Evolutionary conservation across 1,284 basidiomycete species (phyloP).

Genomic region (Heterobasidion annosum): DNA sequence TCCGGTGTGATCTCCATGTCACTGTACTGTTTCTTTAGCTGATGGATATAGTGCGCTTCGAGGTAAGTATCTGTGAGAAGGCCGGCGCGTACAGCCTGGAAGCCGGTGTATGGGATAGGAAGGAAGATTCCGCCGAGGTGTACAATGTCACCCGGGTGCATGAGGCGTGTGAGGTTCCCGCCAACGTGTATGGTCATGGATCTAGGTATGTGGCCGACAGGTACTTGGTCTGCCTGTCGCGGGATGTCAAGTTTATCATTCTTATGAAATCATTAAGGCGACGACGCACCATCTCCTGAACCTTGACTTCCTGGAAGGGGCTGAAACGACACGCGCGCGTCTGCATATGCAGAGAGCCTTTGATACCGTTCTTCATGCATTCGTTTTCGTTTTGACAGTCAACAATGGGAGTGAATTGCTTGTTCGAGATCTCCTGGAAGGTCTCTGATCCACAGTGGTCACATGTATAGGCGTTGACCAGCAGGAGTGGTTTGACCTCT

Average conservation of each 20-base stretch:
- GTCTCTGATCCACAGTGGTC: conserved; percentile 98
- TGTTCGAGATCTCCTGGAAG: conserved; percentile 95
- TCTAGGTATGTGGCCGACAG: conserved; percentile 97
- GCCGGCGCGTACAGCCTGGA: conserved; percentile 87
- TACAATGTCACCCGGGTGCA: conserved; percentile 96
- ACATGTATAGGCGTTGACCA: conserved; percentile 98
- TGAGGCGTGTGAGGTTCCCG: conserved; percentile 81
- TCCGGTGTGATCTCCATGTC: conserved; percentile 91
- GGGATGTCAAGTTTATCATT: conserved; percentile 5
- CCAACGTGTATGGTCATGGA: conserved; percentile 96
- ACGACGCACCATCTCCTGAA: conserved; percentile 88
- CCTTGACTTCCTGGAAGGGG: conserved; percentile 98
- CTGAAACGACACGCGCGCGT: conserved; percentile 95
- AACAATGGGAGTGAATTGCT: conserved; percentile 83
- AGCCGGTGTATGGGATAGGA: conserved; percentile 85
- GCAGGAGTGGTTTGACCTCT: conserved; percentile 95
- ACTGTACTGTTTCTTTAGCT: conserved; percentile 96
- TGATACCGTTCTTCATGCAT: conserved; percentile 84
- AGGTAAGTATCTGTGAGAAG: conserved; percentile 97
- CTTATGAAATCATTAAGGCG: neutral
- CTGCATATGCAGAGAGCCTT: conserved; percentile 95
- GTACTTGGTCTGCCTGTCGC: conserved; percentile 91
- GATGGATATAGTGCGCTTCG: conserved; percentile 85
- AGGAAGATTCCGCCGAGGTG: conserved; percentile 87
- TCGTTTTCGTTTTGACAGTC: conserved; percentile 80